These are phyloP conservation scores for Pichia cabralensis DNA, from an alignment of 805 yeast species.

Conservation along the genomic window DNA sequence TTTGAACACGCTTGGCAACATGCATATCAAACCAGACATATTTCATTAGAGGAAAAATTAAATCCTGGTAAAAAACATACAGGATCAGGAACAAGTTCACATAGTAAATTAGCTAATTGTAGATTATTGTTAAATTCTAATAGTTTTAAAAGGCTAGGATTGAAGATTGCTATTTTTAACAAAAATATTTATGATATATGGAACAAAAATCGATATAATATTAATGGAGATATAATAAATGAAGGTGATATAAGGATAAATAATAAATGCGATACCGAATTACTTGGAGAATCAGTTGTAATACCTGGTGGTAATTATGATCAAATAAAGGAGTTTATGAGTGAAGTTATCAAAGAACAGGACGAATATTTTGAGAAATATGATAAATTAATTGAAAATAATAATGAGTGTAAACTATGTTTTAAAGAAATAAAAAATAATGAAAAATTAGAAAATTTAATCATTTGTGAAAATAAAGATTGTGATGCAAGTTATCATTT, in stretches of 20 bases:
- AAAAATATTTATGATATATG: slow-evolving; percentile 24
- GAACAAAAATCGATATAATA: slow-evolving; percentile 26
- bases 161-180: slow-evolving; percentile 38
- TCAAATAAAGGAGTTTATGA: slow-evolving; percentile 17
- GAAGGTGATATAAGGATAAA: slow-evolving; percentile 17
- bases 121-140: slow-evolving; percentile 32
- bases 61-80: slow-evolving; percentile 23
- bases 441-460: slow-evolving; percentile 11
- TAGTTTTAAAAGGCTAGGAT: slow-evolving; percentile 36
- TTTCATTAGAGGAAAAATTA: slow-evolving; percentile 31
- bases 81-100: slow-evolving; percentile 31
- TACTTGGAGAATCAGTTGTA: slow-evolving; percentile 6
- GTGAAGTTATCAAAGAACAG: slow-evolving; percentile 7
- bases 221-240: too few species aligned
- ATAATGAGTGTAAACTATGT: slow-evolving; percentile 12
- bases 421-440: slow-evolving; percentile 1
- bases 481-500: slow-evolving; percentile 28
- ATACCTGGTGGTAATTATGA: slow-evolving; percentile 23
- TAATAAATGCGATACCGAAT: slow-evolving; percentile 2
- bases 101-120: slow-evolving; percentile 38
- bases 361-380: slow-evolving; percentile 9
- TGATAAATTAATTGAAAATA: slow-evolving; percentile 5
- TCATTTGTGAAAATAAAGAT: slow-evolving; percentile 18
- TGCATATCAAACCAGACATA: slow-evolving; percentile 53
- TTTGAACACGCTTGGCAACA: slow-evolving; percentile 87